Evolutionary conservation across 2,329 filamentous ascomycete species (phyloP), one percentile per base, ranked within the genome.

Genomic region (Botryosphaeria dothidea): DNA sequence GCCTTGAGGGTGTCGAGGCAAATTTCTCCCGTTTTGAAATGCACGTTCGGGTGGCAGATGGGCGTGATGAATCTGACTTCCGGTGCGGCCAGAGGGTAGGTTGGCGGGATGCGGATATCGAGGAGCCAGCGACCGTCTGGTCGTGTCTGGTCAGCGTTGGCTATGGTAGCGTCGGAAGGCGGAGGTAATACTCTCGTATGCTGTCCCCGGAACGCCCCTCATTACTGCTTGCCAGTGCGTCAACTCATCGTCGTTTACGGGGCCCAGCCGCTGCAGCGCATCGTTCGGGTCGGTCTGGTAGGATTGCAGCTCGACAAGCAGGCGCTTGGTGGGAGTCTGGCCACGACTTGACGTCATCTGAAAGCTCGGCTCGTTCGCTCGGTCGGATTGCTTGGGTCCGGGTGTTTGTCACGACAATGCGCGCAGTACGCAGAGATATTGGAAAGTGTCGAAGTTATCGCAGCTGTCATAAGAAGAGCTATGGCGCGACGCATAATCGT

Each of bases 1-100:
- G 81, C 82, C 66, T 86, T 88, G 58, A 99, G 84, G 67, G 98
- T 84, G 74, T 97, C 95, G 29, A 98, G 87, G 77, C 95, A 99
- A 74, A 99, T 95, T 79, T 97, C 93, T 70, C 95, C 95, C 2
- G 88, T 93, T 70, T 84, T 71, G 75, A 87, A 88, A 67, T 85
- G 81, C 51, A 90, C 88, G 78, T 97, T 97, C 54, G 93, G 89
- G 81, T 97, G 93, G 72, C 92, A 91, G 69, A 96, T 88, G 67
- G 88, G 87, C 38, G 93, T 99, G n/a, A 84, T 81, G 81, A 99
- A 99, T 65, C 80, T 83, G 69, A 99, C 89, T 45, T 82, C 84
- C 0, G 95, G 95, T 1, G 95, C 90, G 0, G 85, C 79, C 65
- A 91, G 84, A 3, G 95, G 95, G 79, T 99, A 98, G 45, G 85